Evolutionary conservation across 805 yeast genomes (phyloP).

Genomic region (Candida easanensis): DNA sequence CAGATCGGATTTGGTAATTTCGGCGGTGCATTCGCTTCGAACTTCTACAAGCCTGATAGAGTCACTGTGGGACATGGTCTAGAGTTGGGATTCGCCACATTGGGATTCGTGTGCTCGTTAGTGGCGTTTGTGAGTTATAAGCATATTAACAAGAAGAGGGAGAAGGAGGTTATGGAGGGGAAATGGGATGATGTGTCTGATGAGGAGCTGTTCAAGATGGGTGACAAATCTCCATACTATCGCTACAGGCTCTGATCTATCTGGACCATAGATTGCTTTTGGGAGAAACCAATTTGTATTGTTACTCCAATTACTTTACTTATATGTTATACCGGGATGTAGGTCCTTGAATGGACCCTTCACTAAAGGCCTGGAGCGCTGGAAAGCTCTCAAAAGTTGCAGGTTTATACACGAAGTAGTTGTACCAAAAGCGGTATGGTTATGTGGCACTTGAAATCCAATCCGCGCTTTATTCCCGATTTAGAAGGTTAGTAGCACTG

Average conservation of each 20-base stretch:
- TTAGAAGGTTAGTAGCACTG: too few species aligned
- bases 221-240: conserved; percentile 42
- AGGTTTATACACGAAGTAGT: too few species aligned
- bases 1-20: conserved; percentile 38
- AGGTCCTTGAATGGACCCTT: too few species aligned
- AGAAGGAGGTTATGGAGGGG: conserved; percentile 30
- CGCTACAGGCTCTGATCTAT: conserved; percentile 29
- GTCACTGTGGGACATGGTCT: conserved; percentile 32
- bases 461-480: too few species aligned
- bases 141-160: conserved; percentile 25
- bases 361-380: too few species aligned
- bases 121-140: conserved; percentile 23
- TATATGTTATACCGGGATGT: too few species aligned
- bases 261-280: too few species aligned
- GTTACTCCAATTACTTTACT: too few species aligned
- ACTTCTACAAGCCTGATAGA: conserved; percentile 32
- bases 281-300: too few species aligned
- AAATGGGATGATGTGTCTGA: conserved; percentile 28
- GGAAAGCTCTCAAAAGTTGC: too few species aligned
- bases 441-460: too few species aligned
- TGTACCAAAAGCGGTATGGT: too few species aligned
- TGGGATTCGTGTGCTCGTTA: conserved; percentile 30
- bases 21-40: conserved; percentile 33
- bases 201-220: conserved; percentile 34
- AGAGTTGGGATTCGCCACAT: conserved; percentile 31